A percentile compares a stretch with the other conserved stretches of the same genome.
Evolutionary conservation across 768 basidiomycete species (phyloP).

Genomic region (Rhodotorula paludigena): DNA sequence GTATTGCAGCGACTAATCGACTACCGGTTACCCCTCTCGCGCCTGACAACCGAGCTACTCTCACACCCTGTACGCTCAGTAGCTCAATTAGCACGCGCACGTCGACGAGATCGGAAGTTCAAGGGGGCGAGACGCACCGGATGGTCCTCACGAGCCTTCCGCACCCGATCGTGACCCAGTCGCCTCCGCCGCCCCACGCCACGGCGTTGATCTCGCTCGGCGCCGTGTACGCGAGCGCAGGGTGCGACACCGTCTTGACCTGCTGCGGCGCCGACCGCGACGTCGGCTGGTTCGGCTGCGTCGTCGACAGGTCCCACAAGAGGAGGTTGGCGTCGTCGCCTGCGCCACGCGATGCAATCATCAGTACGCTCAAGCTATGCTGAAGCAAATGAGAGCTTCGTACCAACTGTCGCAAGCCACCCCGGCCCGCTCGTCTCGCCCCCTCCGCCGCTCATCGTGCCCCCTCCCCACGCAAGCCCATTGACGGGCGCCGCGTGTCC

Average conservation of each 20-base stretch:
- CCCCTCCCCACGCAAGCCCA: constrained; percentile 83
- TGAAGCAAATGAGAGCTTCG: neutral
- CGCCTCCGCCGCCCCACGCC: constrained; percentile 59
- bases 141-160: constrained; percentile 61
- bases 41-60: too few species aligned
- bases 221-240: constrained; percentile 77
- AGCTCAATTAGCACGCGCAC: too few species aligned
- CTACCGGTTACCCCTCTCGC: too few species aligned
- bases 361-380: neutral
- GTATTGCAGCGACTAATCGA: too few species aligned
- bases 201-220: constrained; percentile 72
- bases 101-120: neutral
- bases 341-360: constrained; percentile 48
- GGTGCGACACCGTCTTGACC: constrained; percentile 63
- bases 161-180: constrained; percentile 79
- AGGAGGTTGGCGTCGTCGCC: constrained; percentile 93
- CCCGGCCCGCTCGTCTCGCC: constrained; percentile 83
- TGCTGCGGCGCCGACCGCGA: constrained; percentile 51
- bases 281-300: constrained; percentile 53
- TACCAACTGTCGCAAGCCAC: constrained; percentile 47
- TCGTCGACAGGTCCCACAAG: constrained; percentile 75
- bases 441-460: constrained; percentile 49
- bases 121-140: constrained; percentile 12
- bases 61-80: too few species aligned
- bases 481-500: constrained; percentile 78